Evolutionary conservation across 257 asterid genomes (phyloP), one percentile per base, ranked within the genome.

Genomic region (Scutellaria minor): DNA sequence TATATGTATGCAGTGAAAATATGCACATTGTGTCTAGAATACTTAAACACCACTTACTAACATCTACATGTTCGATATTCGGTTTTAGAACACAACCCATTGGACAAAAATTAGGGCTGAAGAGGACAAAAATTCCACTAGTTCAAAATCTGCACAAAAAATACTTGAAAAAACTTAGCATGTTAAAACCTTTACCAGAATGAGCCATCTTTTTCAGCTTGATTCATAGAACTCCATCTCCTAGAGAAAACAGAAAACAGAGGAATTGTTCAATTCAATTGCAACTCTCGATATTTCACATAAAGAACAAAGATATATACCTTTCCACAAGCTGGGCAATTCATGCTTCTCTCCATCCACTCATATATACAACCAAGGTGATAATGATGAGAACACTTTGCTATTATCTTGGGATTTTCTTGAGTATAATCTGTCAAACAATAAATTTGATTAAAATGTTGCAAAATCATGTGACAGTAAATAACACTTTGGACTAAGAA

Each of bases 291-390:
- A 20, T 18, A 18, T 9, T 59, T 12, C 65, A 59, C 3, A 31
- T 12, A 31, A 3, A 13, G 6, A 35, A 6, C 2, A 0, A 12
- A 14, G 11, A 58, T 22, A 27, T 11, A 11, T 45, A 55, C 96
- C 91, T 75, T 71, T 60, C 88, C 75, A 40, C 96, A 90, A 64
- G 72, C 56, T 9, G 96, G 95, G 70, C 96, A 90, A 10, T 31
- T 72, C 27, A 62, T 55, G 58, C 86, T 90, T 71, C 95, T 80
- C 71, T 86, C 92, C 90, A 81, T 78, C 96, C 96, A 90, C 73
- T 90, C 96, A 2, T 82, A 90, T 69, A 90, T 88, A 65, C 95
- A 88, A 37, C 89, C 27, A 40, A 90, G 92, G 67, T 90, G 95
- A 83, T 61, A 90, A 75, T 88, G 91, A 79, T 88, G 95, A 57